These are phyloP conservation scores for Camelina sativa DNA, from an alignment of 345 rosid species.

Conservation along the genomic window DNA sequence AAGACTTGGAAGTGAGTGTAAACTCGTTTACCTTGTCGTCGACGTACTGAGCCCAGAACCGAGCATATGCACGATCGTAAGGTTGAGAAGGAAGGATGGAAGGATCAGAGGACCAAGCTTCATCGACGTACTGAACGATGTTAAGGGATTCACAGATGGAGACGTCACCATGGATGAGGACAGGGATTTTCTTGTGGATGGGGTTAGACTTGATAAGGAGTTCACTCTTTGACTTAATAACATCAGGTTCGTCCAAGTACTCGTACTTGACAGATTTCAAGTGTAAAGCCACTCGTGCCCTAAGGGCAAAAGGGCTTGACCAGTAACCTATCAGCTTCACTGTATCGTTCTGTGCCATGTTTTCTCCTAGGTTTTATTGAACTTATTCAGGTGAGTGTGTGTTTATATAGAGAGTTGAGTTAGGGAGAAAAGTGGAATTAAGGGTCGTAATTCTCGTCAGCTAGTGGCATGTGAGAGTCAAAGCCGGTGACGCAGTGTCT, in stretches of 20 bases:
- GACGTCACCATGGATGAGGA: slow-evolving; percentile 65
- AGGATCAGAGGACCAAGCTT: slow-evolving; percentile 62
- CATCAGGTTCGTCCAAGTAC: slow-evolving; percentile 57
- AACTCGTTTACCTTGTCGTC: slow-evolving; percentile 58
- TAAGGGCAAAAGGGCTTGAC: slow-evolving; percentile 73
- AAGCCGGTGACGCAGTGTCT: background rate
- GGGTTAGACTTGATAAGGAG: slow-evolving; percentile 76
- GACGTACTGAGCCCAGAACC: slow-evolving; percentile 73
- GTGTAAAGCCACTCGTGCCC: slow-evolving; percentile 72
- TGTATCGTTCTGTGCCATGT: slow-evolving; percentile 29
- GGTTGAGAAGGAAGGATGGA: slow-evolving; percentile 70
- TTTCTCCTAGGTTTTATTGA: background rate
- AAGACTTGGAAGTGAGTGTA: background rate
- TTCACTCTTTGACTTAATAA: slow-evolving; percentile 55
- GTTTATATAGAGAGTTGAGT: background rate
- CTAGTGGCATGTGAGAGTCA: background rate
- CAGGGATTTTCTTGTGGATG: slow-evolving; percentile 80
- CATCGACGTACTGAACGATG: slow-evolving; percentile 73
- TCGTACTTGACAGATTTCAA: slow-evolving; percentile 66
- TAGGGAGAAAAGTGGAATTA: background rate
- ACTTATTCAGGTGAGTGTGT: background rate
- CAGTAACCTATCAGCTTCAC: slow-evolving; percentile 65
- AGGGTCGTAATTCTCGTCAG: slow-evolving; percentile 2
- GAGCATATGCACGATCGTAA: slow-evolving; percentile 61
- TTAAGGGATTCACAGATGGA: slow-evolving; percentile 70